Evolutionary conservation across 2,329 filamentous ascomycete genomes (phyloP).

Genomic region (Cyphellophora europaea): DNA sequence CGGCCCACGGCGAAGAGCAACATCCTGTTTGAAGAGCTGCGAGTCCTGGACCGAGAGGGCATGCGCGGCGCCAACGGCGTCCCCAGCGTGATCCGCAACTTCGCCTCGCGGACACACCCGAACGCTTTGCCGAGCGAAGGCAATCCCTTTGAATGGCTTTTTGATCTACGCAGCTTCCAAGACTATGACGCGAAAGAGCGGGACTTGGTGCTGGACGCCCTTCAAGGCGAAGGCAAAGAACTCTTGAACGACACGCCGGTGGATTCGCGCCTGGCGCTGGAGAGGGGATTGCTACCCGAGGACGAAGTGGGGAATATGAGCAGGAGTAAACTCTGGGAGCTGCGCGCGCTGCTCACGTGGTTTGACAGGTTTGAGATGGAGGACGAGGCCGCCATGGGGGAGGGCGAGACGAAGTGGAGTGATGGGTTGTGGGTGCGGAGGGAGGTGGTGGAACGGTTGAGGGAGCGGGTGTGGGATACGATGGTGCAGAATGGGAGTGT

Average conservation of each 20-base stretch:
- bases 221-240: conserved; percentile 36
- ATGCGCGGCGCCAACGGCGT: conserved; percentile 30
- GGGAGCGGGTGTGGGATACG: conserved; percentile 39
- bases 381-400: conserved; percentile 14
- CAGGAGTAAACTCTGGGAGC: conserved; percentile 54
- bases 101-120: conserved; percentile 16
- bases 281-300: conserved; percentile 27
- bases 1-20: conserved; percentile 42
- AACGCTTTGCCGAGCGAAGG: conserved; percentile 18
- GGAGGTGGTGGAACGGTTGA: conserved; percentile 47
- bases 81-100: conserved; percentile 20
- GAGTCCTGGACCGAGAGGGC: conserved; percentile 54
- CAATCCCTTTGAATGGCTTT: conserved; percentile 63
- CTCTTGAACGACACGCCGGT: conserved; percentile 53
- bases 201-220: conserved; percentile 46
- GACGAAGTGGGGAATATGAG: no score
- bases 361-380: conserved; percentile 40
- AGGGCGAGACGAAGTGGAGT: conserved; percentile 9
- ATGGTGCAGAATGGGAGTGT: no score
- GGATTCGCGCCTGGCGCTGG: conserved; percentile 63
- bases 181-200: conserved; percentile 57
- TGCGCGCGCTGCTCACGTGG: conserved; percentile 58
- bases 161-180: conserved; percentile 49
- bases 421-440: conserved; percentile 40
- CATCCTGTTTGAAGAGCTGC: conserved; percentile 61